phyloP scores from a whole-genome alignment of 805 yeast genomes.

The Yamadazyma insecticola region DNA sequence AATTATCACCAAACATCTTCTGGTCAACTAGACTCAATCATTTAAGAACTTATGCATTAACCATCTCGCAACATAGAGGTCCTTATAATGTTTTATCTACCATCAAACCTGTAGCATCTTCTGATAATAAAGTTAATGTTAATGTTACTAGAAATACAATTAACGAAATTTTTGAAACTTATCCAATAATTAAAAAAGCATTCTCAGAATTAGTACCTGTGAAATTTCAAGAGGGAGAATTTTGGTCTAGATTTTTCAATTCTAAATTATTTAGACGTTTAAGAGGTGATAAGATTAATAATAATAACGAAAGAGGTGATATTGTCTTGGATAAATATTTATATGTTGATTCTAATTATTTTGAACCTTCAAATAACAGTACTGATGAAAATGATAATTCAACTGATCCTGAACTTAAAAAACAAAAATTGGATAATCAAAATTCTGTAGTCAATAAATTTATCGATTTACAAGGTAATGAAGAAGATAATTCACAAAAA shows the following conservation, averaged over 20 bases:
- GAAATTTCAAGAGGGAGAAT: constrained; percentile 80
- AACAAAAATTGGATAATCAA: constrained; percentile 31
- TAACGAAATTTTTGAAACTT: constrained; percentile 83
- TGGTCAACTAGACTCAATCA: constrained; percentile 82
- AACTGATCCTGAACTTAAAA: constrained; percentile 14
- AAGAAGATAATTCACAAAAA: constrained; percentile 70
- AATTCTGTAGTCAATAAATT: constrained; percentile 51
- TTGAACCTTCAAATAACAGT: constrained; percentile 8
- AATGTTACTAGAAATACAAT: constrained; percentile 88
- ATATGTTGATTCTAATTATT: constrained; percentile 35
- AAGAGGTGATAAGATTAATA: constrained; percentile 77
- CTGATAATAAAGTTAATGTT: constrained; percentile 91
- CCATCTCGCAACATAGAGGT: constrained; percentile 81
- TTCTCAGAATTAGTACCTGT: constrained; percentile 85
- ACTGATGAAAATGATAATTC: constrained; percentile 7
- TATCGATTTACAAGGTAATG: constrained; percentile 77
- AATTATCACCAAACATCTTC: constrained; percentile 75
- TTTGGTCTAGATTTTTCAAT: constrained; percentile 94
- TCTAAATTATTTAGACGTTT: constrained; percentile 82
- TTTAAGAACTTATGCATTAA: constrained; percentile 79
- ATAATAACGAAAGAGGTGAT: constrained; percentile 76
- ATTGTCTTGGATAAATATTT: constrained; percentile 79
- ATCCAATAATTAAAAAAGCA: constrained; percentile 86
- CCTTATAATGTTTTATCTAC: constrained; percentile 93
- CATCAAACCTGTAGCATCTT: constrained; percentile 87